Evolutionary conservation across 495 filamentous ascomycete species (phyloP), one percentile per base, ranked within the genome.

Genomic region (Penicillium arizonense): DNA sequence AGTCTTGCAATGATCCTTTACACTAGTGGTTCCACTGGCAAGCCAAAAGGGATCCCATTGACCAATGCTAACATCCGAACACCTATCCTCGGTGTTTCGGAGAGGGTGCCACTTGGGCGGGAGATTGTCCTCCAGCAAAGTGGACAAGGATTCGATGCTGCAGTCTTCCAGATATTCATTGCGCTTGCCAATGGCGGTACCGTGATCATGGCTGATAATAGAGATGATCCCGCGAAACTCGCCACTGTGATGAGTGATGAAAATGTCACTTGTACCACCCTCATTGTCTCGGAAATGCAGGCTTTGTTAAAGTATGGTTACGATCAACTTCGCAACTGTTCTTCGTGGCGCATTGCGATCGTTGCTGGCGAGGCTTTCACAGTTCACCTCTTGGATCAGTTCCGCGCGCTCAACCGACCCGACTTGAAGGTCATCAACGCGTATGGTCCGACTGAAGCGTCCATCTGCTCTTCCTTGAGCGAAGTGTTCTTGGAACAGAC

Each of bases 21-120:
- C 23, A 71, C 76, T 7, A 60, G 60, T 33, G 56, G 58, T 13
- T 70, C 68, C 5, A 57, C 59, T 4, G 59, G 63, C 5, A 47
- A 7, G 4, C 60, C 65, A 0, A 70, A 69, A 30, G 67, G 67
- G 7, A 65, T 72, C 18, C 18, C 58, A 3, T 33, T 65, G 1
- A 58, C 42, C 2, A 18, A 18, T 18, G 18, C 18, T 18, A 18
- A 18, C 18, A 18, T 18, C 18, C 18, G 18, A 18, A 18, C 18
- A 18, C 18, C 18, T 18, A 18, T 18, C 18, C 18, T 18, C 18
- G 18, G 18, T 18, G 18, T 18, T 18, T 18, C 18, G 18, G 18
- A 18, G 1, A 18, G 18, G 18, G 18, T 18, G 18, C 18, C 18
- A 18, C 18, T 18, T 18, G 18, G 18, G 18, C 18, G 18, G 18